Evolutionary conservation across 164 flowering plant genomes (phyloP), one percentile per base, ranked within the genome.

Genomic region (Houttuynia cordata): DNA sequence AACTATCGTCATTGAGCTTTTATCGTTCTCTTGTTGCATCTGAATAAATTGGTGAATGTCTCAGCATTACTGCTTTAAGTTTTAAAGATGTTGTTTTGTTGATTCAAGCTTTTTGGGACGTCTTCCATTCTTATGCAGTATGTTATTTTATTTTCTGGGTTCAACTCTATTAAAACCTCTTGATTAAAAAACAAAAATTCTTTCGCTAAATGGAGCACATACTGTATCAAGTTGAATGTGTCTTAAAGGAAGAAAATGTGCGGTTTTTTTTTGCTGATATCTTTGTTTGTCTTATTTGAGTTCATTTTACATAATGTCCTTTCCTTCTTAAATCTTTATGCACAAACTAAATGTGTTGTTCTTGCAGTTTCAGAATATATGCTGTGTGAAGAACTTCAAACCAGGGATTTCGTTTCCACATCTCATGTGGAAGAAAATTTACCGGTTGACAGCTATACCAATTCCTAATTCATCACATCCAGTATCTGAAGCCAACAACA

Each of bases 381-480:
- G 71, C 67, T 76, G 51, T 67, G 75, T 64, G 83, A 75, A 67
- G 93, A 80, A 57, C 66, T 78, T 52, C 84, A 81, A 70, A 67
- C 71, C 24, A 69, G 79, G 61, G 85, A 85, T 19, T 81, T 70
- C 71, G 76, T 69, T 42, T 64, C 78, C 52, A 64, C 85, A 30
- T 23, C 70, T 25, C 74, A 75, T 66, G 78, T 65, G 49, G 75
- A 83, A 73, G 91, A 87, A 75, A 78, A 82, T 74, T 80, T 79
- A 54, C 58, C 68, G 3, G 72, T 72, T 59, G 83, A 84, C 62
- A 68, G 68, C 39, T 81, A 77, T 59, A 68, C 60, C 67, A 78
- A n/a, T 77, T 21, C 66, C 74, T 18, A 87, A 86, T n/a, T n/a
- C n/a, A n/a, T 79, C 80, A 68, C 76, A 58, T 7, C 59, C 74